phyloP scores from a whole-genome alignment of 768 basidiomycete species.

The Fomitopsis serialis region DNA sequence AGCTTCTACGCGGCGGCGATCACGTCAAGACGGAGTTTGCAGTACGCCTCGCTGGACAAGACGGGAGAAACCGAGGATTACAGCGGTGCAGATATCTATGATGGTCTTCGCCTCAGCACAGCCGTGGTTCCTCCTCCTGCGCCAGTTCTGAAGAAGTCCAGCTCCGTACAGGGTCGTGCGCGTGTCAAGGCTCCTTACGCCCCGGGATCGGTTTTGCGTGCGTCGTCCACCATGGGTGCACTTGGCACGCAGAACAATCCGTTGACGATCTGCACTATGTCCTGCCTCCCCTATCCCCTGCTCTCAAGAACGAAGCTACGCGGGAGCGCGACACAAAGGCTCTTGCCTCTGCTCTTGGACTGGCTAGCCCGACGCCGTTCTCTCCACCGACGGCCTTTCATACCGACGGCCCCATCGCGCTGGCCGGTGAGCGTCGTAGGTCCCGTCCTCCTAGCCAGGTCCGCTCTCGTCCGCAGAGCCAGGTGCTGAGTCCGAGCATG shows the following conservation, averaged over 20 bases:
- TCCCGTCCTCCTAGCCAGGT: slow-evolving; percentile 11
- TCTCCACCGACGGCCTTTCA: slow-evolving; percentile 62
- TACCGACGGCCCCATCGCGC: slow-evolving; percentile 69
- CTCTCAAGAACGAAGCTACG: slow-evolving; percentile 38
- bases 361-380: slow-evolving; percentile 25
- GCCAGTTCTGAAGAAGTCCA: slow-evolving; percentile 18
- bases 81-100: slow-evolving; percentile 37
- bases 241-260: slow-evolving; percentile 24
- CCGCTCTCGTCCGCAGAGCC: slow-evolving; percentile 25
- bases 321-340: slow-evolving; percentile 36
- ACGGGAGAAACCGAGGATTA: slow-evolving; percentile 7
- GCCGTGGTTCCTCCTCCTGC: slow-evolving; percentile 29
- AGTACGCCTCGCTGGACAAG: slow-evolving; percentile 22
- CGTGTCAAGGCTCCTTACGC: slow-evolving; percentile 68
- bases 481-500: slow-evolving; percentile 24
- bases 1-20: slow-evolving; percentile 13
- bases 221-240: slow-evolving; percentile 36
- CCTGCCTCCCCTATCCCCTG: slow-evolving; percentile 23
- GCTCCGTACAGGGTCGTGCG: slow-evolving; percentile 38
- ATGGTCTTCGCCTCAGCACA: slow-evolving; percentile 45
- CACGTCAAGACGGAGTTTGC: slow-evolving; percentile 16
- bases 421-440: slow-evolving; percentile 35
- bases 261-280: slow-evolving; percentile 30
- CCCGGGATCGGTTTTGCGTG: slow-evolving; percentile 47
- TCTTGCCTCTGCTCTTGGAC: slow-evolving; percentile 33